phyloP scores from a whole-genome alignment of 2,329 filamentous ascomycete species.

The Pyrenophora teres region DNA sequence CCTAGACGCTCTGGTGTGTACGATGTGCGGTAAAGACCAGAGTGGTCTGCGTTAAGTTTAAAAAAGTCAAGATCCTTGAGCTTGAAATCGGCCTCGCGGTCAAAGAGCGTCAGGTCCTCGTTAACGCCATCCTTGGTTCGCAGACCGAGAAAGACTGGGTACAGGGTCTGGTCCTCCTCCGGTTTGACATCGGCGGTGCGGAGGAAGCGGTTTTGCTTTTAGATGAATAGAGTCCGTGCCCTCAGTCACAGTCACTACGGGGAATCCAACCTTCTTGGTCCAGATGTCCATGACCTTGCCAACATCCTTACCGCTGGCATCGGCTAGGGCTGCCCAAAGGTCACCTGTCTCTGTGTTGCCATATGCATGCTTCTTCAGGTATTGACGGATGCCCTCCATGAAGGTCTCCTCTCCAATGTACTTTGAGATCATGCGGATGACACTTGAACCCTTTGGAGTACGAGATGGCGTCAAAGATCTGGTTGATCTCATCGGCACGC shows the following conservation, averaged over 20 bases:
- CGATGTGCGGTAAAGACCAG: conserved; percentile 86
- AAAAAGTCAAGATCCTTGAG: conserved; percentile 83
- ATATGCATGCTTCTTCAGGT: conserved; percentile 96
- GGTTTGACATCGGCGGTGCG: conserved; percentile 91
- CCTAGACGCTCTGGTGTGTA: conserved; percentile 82
- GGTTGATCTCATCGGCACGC: conserved; percentile 92
- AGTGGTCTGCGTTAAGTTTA: conserved; percentile 96
- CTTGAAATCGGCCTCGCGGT: conserved; percentile 78
- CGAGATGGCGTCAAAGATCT: conserved; percentile 97
- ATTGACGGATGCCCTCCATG: conserved; percentile 86
- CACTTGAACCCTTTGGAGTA: conserved; percentile 97
- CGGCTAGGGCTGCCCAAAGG: conserved; percentile 83
- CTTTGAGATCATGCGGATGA: conserved; percentile 95
- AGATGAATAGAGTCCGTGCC: conserved; percentile 75
- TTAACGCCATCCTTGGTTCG: conserved; percentile 83
- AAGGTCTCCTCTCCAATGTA: conserved; percentile 92
- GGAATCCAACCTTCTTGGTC: conserved; percentile 96
- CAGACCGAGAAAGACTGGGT: conserved; percentile 86
- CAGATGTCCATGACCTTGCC: conserved; percentile 91
- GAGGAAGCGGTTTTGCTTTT: conserved; percentile 95
- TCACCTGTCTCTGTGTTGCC: conserved; percentile 91
- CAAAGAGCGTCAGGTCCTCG: conserved; percentile 71
- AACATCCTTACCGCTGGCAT: conserved; percentile 89
- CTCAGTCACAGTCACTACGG: conserved; percentile 85
- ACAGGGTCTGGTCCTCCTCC: conserved; percentile 86